Base-by-base conservation (phyloP, 1,284 basidiomycete species). In the Cutaneotrichosporon sp. region DNA sequence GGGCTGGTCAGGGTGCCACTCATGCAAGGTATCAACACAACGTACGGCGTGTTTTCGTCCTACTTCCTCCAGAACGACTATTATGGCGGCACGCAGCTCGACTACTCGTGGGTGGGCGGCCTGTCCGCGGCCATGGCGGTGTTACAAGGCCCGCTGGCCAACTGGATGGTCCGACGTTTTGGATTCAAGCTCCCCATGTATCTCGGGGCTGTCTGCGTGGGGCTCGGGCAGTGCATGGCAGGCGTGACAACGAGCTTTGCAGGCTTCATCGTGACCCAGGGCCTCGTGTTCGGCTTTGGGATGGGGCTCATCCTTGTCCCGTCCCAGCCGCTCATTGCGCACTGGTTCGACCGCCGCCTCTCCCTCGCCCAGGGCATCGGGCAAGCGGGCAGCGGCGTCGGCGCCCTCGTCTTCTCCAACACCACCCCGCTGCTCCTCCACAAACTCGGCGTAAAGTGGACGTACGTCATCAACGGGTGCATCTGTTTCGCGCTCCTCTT, bases 91-190 rank as follows among this genome's bases (percentile, higher is more conserved):
- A 66, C 25, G 65, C 74, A 20, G 65, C 68, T 76, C 44, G 63
- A 71, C 17, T 78, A 76, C 49, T 75, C 76, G 7, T 76, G 75
- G 63, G 70, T 76, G 7, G 76, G 75, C 26, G 76, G 76, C 8
- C 59, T 78, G 34, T 65, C 65, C 2, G 69, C 76, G 0, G 65
- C 71, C 3, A 52, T 63, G 5, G 72, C 70, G 10, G 61, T 77
- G 44, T 25, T 69, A 1, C 60, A 64, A 17, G 74, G 74, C 3
- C 76, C 76, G 0, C 55, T 75, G 24, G 67, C 71, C 9, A 78
- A 77, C 60, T 68, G 57, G 25, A 48, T 75, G 5, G 64, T 64
- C 20, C 64, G 66, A 8, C 46, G 49, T 16, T 61, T 65, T 25
- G 68, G 70, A 8, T 72, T 75, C 46, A 67, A 71, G 29, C 50